These are phyloP conservation scores for Talaromyces thailandensis DNA, from an alignment of 495 filamentous ascomycete species.

Conservation along the genomic window DNA sequence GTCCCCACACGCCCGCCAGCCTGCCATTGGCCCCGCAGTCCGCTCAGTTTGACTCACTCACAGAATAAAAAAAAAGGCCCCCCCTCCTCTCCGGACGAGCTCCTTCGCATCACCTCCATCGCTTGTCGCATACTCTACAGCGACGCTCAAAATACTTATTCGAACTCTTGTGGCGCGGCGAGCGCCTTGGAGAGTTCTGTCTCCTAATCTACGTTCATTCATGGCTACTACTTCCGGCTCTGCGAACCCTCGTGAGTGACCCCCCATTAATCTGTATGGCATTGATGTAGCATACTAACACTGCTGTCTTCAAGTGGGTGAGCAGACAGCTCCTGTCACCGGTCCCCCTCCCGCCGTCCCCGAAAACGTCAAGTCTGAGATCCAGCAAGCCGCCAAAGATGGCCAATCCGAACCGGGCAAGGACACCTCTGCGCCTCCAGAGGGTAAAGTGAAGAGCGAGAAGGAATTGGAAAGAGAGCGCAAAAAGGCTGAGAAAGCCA, in stretches of 20 bases:
- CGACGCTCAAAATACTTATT: constrained; percentile 40
- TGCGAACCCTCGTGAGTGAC: constrained; percentile 42
- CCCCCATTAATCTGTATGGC: neutral
- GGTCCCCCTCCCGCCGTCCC: constrained; percentile 37
- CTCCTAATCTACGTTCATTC: constrained; percentile 34
- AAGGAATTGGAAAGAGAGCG: constrained; percentile 55
- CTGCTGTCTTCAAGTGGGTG: constrained; percentile 32
- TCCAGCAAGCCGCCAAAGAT: constrained; percentile 31
- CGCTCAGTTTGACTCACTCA: neutral
- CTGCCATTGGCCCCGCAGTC: constrained; percentile 3
- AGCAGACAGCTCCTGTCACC: constrained; percentile 40
- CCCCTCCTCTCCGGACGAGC: constrained; percentile 8
- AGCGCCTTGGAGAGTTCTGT: constrained; percentile 39
- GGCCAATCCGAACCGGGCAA: constrained; percentile 32
- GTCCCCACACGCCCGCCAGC: neutral
- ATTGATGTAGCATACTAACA: constrained; percentile 4
- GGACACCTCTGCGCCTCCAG: constrained; percentile 30
- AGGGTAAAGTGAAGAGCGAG: constrained; percentile 49
- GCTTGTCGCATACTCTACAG: constrained; percentile 1
- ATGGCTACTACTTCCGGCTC: constrained; percentile 54
- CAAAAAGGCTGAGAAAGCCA: constrained; percentile 50
- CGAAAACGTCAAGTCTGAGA: constrained; percentile 36
- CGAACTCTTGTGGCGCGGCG: constrained; percentile 38
- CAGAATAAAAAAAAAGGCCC: constrained; percentile 3
- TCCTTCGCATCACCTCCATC: neutral